Percentiles rank a stretch among this genome's conserved stretches.
These are phyloP conservation scores for Orbilia ellipsospora DNA, from an alignment of 2,329 filamentous ascomycete genomes.

Conservation along the genomic window DNA sequence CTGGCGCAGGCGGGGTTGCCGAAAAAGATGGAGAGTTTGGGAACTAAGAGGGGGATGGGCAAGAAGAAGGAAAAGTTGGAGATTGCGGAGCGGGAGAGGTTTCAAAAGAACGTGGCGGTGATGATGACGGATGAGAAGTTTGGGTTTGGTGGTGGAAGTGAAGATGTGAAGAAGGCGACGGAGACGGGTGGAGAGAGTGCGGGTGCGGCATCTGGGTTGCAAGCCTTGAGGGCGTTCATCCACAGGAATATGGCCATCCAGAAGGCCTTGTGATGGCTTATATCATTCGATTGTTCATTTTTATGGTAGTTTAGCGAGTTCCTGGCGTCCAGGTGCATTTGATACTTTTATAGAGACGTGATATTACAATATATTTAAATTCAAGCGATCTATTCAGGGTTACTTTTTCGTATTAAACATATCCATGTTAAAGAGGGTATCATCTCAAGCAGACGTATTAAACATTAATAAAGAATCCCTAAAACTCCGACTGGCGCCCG, in stretches of 20 bases:
- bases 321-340: too few species aligned
- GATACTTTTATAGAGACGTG: too few species aligned
- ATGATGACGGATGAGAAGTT: constrained; percentile 45
- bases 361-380: neutral
- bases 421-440: constrained; percentile 17
- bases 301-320: neutral
- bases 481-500: constrained; percentile 1
- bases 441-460: constrained; percentile 7
- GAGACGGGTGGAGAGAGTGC: neutral
- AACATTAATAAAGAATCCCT: constrained; percentile 1
- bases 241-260: constrained; percentile 50
- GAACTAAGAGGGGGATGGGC: constrained; percentile 45
- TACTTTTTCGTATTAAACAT: neutral
- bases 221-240: constrained; percentile 48
- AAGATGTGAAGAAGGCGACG: neutral
- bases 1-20: constrained; percentile 40
- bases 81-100: constrained; percentile 40
- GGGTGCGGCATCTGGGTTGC: constrained; percentile 35
- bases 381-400: neutral
- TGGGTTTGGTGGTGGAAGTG: constrained; percentile 23
- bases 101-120: constrained; percentile 52
- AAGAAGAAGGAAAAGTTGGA: constrained; percentile 52
- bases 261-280: constrained; percentile 26
- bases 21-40: constrained; percentile 52
- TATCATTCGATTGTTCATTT: neutral